Evolutionary conservation across 768 basidiomycete species (phyloP), one percentile per base, ranked within the genome.

Genomic region (Termitomyces sp.): DNA sequence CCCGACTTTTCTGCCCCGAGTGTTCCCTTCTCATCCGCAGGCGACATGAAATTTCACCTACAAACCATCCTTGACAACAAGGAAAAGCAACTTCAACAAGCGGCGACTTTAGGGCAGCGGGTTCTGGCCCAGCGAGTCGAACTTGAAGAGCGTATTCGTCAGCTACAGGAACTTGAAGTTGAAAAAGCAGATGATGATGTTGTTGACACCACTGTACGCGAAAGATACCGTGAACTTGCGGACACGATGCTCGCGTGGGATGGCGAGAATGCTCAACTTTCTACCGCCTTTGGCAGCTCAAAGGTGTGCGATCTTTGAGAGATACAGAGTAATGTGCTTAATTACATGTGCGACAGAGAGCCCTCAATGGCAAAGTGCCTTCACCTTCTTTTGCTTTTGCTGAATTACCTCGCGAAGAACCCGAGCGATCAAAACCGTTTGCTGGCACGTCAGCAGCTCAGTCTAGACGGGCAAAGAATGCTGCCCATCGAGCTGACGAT

Each of bases 121-220:
- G 86, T 98, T 66, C 86, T 98, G 60, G 83, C 86, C 20, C 96
- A 98, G 77, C 93, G 93, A 74, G 88, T 92, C 75, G 92, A 96
- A 69, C 84, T 98, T 61, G 93, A 97, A 72, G 87, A 89, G 68
- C 84, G 92, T 52, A 92, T 98, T 59, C 79, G 84, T 44, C 88
- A 89, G 67, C 79, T 96, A 53, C 88, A 93, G 65, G 88, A 89
- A 36, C 69, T 83, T 16, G 87, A 87, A 53, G 80, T 74, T 20
- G 87, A 86, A 58, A 86, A 82, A 62, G 76, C 74, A 3, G 87
- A 84, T 60, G 84, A 85, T 58, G 82, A 84, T 39, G 83, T 82
- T 58, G 75, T 87, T 60, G 86, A 89, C 67, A 66, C 79, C 13
- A 86, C 89, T 55, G 81, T 88, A n/a, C 79, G 85, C 44, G 85